Percentiles rank a stretch among this genome's conserved stretches.
phyloP scores from a whole-genome alignment of 345 rosid species.

The Laguncularia racemosa region DNA sequence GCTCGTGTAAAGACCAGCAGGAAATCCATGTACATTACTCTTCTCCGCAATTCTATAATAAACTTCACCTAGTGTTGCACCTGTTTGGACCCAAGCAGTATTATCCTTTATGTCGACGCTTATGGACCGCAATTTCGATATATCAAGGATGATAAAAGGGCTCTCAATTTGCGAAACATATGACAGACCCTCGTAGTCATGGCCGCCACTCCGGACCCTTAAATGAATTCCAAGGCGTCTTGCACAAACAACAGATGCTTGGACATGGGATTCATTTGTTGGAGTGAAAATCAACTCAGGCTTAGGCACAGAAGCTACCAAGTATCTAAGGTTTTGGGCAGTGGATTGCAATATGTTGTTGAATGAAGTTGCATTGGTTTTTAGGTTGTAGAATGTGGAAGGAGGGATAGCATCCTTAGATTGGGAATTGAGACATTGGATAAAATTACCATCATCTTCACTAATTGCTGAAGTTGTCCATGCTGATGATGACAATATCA shows the following conservation, averaged over 20 bases:
- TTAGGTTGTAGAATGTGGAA: too few species aligned
- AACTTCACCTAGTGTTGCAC: slow-evolving; percentile 28
- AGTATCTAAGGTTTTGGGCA: not conserved
- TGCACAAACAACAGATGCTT: slow-evolving; percentile 20
- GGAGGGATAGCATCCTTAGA: too few species aligned
- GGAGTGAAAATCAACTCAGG: slow-evolving; percentile 22
- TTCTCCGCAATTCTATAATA: slow-evolving; percentile 21
- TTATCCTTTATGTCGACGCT: slow-evolving; percentile 11
- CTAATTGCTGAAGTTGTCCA: too few species aligned
- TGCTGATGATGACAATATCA: too few species aligned
- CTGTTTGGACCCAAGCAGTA: slow-evolving; percentile 32
- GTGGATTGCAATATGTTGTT: too few species aligned
- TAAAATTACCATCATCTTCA: too few species aligned
- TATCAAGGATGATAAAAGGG: slow-evolving; percentile 26
- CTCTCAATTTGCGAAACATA: slow-evolving; percentile 21
- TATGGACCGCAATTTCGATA: slow-evolving; percentile 18
- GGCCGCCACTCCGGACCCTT: slow-evolving; percentile 29
- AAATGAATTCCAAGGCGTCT: slow-evolving; percentile 15
- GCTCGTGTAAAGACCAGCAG: slow-evolving; percentile 23
- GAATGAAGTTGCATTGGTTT: too few species aligned
- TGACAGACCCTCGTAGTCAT: slow-evolving; percentile 30
- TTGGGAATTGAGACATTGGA: too few species aligned
- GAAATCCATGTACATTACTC: slow-evolving; percentile 18
- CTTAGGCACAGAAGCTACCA: slow-evolving; percentile 7
- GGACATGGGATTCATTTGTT: slow-evolving; percentile 14